A percentile compares a stretch with the other conserved stretches of the same genome.
These are phyloP conservation scores for Eimeria brunetti DNA, from an alignment of 169 alveolate genomes.

Conservation along the genomic window DNA sequence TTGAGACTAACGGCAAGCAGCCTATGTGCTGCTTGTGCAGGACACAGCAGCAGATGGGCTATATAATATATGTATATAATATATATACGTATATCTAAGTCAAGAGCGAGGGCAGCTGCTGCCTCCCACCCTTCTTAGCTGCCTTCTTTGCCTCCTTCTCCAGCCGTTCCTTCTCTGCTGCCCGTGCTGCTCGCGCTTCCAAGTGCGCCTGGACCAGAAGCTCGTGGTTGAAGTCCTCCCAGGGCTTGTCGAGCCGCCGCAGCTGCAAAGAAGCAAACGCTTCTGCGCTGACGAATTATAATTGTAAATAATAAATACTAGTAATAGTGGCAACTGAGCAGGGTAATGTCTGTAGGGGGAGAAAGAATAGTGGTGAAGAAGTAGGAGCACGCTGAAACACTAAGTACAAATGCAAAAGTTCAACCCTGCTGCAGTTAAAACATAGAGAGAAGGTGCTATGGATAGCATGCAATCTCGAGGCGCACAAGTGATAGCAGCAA, in stretches of 20 bases:
- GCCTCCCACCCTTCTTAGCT: slow-evolving; percentile 50
- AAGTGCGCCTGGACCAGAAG: slow-evolving; percentile 66
- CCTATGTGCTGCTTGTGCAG: not conserved
- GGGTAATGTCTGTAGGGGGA: too few species aligned
- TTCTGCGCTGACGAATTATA: too few species aligned
- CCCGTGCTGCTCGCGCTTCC: slow-evolving; percentile 67
- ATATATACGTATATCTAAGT: too few species aligned
- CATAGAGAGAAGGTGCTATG: not conserved
- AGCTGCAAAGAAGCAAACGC: slow-evolving; percentile 43
- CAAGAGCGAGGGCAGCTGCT: not conserved
- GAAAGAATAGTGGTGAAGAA: too few species aligned
- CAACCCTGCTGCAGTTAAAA: not conserved
- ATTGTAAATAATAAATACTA: too few species aligned
- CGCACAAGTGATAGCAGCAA: not conserved
- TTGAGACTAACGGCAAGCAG: not conserved
- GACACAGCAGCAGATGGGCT: not conserved
- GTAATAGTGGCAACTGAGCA: too few species aligned
- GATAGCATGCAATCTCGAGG: not conserved
- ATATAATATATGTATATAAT: not conserved
- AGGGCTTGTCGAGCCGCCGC: slow-evolving; percentile 72
- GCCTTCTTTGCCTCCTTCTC: slow-evolving; percentile 66
- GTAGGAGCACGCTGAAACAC: not conserved
- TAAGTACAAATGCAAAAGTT: not conserved
- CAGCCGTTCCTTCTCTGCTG: slow-evolving; percentile 53
- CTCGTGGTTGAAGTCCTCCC: slow-evolving; percentile 80